Percentiles rank a stretch among this genome's conserved stretches.
Evolutionary conservation across 495 filamentous ascomycete species (phyloP).

Genomic region (Lasiosphaeria miniovina): DNA sequence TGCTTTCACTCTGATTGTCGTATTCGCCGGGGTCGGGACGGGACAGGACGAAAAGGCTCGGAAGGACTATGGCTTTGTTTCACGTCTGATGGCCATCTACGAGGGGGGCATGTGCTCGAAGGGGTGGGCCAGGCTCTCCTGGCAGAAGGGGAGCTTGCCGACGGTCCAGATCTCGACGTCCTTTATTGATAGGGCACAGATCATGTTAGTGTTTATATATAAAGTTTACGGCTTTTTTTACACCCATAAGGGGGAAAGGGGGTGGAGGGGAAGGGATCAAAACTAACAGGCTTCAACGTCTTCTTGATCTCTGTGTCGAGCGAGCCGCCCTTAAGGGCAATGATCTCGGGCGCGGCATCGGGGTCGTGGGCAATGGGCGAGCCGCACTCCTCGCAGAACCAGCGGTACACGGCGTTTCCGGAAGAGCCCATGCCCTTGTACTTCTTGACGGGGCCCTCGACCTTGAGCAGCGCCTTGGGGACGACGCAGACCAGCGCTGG

Average conservation of each 20-base stretch:
- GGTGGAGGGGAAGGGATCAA: not conserved
- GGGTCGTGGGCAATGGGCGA: conserved; percentile 69
- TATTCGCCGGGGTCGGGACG: too few relatives aligned
- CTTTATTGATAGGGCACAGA: conserved; percentile 25
- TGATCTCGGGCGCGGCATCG: conserved; percentile 63
- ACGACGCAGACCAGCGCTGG: conserved; percentile 64
- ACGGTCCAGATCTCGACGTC: conserved; percentile 68
- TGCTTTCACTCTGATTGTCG: too few relatives aligned
- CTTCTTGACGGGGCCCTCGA: conserved; percentile 62
- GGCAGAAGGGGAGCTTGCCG: conserved; percentile 66
- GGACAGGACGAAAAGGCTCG: too few relatives aligned
- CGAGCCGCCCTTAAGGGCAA: conserved; percentile 65
- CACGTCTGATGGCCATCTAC: conserved; percentile 1
- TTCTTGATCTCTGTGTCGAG: conserved; percentile 63
- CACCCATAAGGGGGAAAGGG: not conserved
- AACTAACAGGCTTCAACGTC: conserved; percentile 59
- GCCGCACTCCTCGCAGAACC: conserved; percentile 68
- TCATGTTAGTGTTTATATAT: not conserved
- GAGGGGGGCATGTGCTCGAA: conserved; percentile 62
- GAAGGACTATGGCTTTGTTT: not conserved
- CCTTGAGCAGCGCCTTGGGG: conserved; percentile 57
- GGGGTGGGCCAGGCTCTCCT: conserved; percentile 58
- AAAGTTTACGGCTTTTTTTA: not conserved
- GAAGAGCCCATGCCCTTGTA: conserved; percentile 54
- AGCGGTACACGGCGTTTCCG: conserved; percentile 58